Percentiles rank a stretch among this genome's conserved stretches.
phyloP scores from a whole-genome alignment of 1,139 yeast species.

The Petasospora rhodanensis region DNA sequence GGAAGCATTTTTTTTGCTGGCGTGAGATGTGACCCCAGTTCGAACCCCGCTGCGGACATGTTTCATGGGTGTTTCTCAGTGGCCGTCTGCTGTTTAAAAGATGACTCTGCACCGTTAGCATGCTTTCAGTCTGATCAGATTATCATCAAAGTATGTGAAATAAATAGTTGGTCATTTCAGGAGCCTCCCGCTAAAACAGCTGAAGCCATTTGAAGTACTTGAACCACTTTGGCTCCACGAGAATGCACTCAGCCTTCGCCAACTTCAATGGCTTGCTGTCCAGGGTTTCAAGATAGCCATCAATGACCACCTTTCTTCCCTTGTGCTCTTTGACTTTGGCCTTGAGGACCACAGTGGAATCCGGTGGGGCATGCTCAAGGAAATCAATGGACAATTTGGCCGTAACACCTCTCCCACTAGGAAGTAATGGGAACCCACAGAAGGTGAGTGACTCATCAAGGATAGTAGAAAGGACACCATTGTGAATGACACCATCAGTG shows the following conservation, averaged over 20 bases:
- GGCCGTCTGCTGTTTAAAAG: too few species aligned
- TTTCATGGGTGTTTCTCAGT: neutral
- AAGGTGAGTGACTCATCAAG: conserved; percentile 83
- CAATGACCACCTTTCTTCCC: conserved; percentile 56
- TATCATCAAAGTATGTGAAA: too few species aligned
- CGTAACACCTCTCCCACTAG: conserved; percentile 86
- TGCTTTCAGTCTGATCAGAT: too few species aligned
- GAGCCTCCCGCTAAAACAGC: conserved; percentile 24
- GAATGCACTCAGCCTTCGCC: conserved; percentile 57
- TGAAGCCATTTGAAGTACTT: conserved; percentile 60
- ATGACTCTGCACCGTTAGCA: too few species aligned
- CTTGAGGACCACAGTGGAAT: conserved; percentile 58
- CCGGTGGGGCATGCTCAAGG: conserved; percentile 58
- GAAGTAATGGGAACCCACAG: conserved; percentile 83
- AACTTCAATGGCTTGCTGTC: conserved; percentile 30
- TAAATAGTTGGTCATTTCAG: too few species aligned
- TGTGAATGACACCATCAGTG: conserved; percentile 70
- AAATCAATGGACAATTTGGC: conserved; percentile 71
- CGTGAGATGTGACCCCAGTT: neutral
- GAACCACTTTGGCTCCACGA: conserved; percentile 82
- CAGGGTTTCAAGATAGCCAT: conserved; percentile 22
- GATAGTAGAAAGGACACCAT: conserved; percentile 79
- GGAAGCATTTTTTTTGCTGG: conserved; percentile 51
- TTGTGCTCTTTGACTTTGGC: conserved; percentile 64
- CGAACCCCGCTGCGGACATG: neutral